phyloP scores from a whole-genome alignment of 2,329 filamentous ascomycete genomes.

The Orbilia brochopaga region DNA sequence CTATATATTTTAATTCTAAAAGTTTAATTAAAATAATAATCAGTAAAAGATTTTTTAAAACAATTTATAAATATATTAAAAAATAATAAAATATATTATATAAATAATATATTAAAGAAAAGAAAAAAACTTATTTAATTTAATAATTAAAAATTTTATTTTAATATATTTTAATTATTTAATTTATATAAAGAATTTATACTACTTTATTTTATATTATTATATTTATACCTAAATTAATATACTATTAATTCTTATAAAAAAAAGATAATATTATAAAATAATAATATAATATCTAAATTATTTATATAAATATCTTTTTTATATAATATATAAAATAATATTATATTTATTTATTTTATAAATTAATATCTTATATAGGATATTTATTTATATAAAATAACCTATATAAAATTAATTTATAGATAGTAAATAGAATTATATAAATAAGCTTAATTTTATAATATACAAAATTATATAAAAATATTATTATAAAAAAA shows the following conservation, averaged over 20 bases:
- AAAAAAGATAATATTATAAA: background rate
- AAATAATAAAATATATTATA: background rate
- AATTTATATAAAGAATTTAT: background rate
- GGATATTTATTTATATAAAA: background rate
- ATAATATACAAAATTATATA: background rate
- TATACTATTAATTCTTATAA: conserved; percentile 10
- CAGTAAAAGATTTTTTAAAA: too few species aligned
- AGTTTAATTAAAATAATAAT: background rate
- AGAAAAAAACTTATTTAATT: conserved; percentile 3
- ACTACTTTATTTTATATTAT: background rate
- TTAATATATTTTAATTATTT: background rate
- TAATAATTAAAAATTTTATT: background rate
- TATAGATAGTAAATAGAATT: conserved; percentile 5
- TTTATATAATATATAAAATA: background rate
- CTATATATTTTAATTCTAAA: conserved; percentile 4
- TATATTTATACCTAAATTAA: conserved; percentile 11
- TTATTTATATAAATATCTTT: background rate
- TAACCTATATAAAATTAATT: background rate
- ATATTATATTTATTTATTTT: background rate
- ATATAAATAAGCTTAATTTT: conserved; percentile 2
- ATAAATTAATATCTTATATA: background rate
- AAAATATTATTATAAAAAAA: conserved; percentile 23
- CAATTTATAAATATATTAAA: conserved; percentile 3
- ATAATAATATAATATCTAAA: background rate
- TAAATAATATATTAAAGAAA: background rate